These are phyloP conservation scores for Gaertneriomyces semiglobifer DNA, from an alignment of 192 early-diverging fungal genomes.

Conservation along the genomic window DNA sequence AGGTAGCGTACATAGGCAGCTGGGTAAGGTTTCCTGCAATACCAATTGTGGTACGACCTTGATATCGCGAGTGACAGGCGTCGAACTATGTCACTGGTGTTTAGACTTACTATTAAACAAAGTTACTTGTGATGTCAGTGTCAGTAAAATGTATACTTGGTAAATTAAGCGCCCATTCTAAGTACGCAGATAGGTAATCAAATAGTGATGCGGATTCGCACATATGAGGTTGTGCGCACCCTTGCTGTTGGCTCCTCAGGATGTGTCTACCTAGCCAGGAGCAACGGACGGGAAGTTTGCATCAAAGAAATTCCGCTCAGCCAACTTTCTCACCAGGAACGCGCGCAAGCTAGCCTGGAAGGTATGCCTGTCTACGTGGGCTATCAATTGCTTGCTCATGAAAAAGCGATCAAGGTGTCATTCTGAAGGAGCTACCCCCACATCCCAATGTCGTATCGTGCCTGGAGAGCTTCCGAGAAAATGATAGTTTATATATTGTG, in stretches of 20 bases:
- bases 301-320: slow-evolving; percentile 17
- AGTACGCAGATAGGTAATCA: too few relatives aligned
- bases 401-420: not conserved
- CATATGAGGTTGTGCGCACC: slow-evolving; percentile 15
- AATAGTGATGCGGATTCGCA: too few relatives aligned
- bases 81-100: too few relatives aligned
- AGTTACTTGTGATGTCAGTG: too few relatives aligned
- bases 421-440: slow-evolving; percentile 7
- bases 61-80: too few relatives aligned
- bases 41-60: too few relatives aligned
- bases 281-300: slow-evolving; percentile 3
- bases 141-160: too few relatives aligned
- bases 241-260: slow-evolving; percentile 18
- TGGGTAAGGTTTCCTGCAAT: too few relatives aligned
- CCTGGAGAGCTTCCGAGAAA: slow-evolving; percentile 9
- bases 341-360: slow-evolving; percentile 6
- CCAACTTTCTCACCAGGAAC: not conserved
- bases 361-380: not conserved
- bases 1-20: too few relatives aligned
- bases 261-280: slow-evolving; percentile 6
- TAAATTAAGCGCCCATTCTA: too few relatives aligned
- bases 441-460: slow-evolving; percentile 16
- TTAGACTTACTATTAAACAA: too few relatives aligned
- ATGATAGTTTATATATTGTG: slow-evolving; percentile 6
- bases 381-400: too few relatives aligned